phyloP scores from a whole-genome alignment of 169 alveolate species.

The Plasmodium relictum region DNA sequence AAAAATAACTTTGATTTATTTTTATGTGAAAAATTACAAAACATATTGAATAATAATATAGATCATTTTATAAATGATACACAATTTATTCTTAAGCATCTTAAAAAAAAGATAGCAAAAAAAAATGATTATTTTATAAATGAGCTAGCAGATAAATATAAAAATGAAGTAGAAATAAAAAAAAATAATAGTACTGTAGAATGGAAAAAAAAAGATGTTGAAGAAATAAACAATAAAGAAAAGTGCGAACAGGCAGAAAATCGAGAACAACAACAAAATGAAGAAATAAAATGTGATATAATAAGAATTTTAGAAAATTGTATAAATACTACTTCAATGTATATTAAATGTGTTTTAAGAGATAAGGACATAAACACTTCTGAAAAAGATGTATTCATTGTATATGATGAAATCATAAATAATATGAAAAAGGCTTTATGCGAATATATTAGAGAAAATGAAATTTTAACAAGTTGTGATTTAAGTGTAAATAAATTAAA shows the following conservation, averaged over 20 bases:
- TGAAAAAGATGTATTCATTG: conserved; percentile 48
- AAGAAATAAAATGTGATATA: conserved; percentile 28
- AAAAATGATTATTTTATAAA: conserved; percentile 42
- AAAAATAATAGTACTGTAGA: not conserved
- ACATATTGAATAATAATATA: conserved; percentile 40
- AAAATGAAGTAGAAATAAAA: conserved; percentile 5
- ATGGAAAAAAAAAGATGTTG: not conserved
- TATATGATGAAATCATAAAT: conserved; percentile 47
- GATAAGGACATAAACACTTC: conserved; percentile 16
- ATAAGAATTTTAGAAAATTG: conserved; percentile 65
- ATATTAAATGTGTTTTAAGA: conserved; percentile 52
- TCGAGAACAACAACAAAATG: not conserved
- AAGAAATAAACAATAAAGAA: conserved; percentile 9
- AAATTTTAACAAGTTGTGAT: not conserved
- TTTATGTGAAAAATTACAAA: conserved; percentile 34
- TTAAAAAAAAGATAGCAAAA: conserved; percentile 57
- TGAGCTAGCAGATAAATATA: conserved; percentile 25
- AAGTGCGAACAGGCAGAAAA: not conserved
- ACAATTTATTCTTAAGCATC: conserved; percentile 51
- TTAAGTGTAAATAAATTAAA: not conserved
- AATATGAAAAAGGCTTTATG: conserved; percentile 57
- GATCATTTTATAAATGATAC: conserved; percentile 51
- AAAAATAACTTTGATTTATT: conserved; percentile 25
- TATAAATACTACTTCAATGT: conserved; percentile 47
- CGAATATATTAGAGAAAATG: conserved; percentile 14